phyloP scores from a whole-genome alignment of 1,284 basidiomycete species.

The Tilletia indica region DNA sequence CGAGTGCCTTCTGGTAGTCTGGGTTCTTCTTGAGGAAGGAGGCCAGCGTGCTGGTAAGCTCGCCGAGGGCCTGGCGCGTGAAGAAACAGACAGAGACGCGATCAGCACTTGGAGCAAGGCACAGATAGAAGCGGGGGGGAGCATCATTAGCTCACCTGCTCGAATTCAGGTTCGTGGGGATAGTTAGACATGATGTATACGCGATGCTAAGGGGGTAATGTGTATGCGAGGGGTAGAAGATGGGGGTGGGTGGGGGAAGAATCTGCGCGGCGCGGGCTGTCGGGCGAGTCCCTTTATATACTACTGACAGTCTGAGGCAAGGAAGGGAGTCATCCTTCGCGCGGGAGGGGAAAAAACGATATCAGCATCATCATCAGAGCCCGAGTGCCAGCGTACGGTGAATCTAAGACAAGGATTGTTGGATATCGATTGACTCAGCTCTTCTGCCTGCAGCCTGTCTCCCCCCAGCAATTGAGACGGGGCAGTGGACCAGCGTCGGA shows the following conservation, averaged over 20 bases:
- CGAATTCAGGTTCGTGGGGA: slow-evolving; percentile 63
- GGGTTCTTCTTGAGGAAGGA: slow-evolving; percentile 71
- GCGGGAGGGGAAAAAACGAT: too few relatives aligned
- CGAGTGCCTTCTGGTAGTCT: slow-evolving; percentile 70
- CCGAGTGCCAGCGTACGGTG: too few relatives aligned
- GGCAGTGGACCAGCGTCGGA: too few relatives aligned
- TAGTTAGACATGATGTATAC: slow-evolving; percentile 40
- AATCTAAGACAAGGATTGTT: not conserved
- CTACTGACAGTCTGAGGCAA: too few relatives aligned
- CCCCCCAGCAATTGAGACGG: too few relatives aligned
- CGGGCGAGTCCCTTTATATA: too few relatives aligned
- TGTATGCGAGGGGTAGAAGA: not conserved
- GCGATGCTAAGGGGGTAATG: not conserved
- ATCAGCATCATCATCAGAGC: too few relatives aligned
- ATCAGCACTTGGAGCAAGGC: not conserved
- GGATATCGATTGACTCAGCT: not conserved
- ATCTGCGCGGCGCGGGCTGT: too few relatives aligned
- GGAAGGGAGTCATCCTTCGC: too few relatives aligned
- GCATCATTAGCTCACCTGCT: slow-evolving; percentile 54
- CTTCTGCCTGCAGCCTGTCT: too few relatives aligned
- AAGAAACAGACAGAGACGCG: not conserved
- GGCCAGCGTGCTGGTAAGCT: slow-evolving; percentile 67
- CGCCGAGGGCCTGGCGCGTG: slow-evolving; percentile 62
- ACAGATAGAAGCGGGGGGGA: not conserved
- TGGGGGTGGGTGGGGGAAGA: not conserved